phyloP scores from a whole-genome alignment of 768 basidiomycete genomes.

The Candolleomyces aberdarensis region DNA sequence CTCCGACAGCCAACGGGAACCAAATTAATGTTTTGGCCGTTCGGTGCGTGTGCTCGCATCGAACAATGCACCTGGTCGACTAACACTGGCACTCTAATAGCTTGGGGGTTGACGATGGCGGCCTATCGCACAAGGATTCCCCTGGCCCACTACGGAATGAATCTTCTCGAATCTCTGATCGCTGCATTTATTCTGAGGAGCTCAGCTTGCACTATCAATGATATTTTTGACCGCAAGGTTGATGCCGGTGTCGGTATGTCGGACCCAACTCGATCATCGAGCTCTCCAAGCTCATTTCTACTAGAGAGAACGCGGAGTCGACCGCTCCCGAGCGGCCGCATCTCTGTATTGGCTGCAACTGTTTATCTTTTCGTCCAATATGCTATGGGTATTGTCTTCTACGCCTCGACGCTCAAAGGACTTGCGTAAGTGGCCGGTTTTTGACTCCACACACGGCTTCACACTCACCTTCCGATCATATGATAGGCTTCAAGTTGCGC shows the following conservation, averaged over 20 bases:
- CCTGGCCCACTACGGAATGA: slow-evolving; percentile 23
- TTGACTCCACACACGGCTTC: too few relatives aligned
- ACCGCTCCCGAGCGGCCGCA: slow-evolving; percentile 47
- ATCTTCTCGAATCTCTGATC: slow-evolving; percentile 32
- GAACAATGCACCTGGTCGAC: neutral
- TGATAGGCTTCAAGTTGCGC: slow-evolving; percentile 36
- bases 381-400: slow-evolving; percentile 35
- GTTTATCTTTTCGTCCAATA: slow-evolving; percentile 42
- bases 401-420: slow-evolving; percentile 27
- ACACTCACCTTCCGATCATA: too few relatives aligned
- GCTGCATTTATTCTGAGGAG: slow-evolving; percentile 40
- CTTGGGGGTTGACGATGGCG: slow-evolving; percentile 52
- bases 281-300: neutral
- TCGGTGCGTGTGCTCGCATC: slow-evolving; percentile 27
- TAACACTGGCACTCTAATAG: slow-evolving; percentile 16
- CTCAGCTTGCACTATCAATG: slow-evolving; percentile 55
- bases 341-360: slow-evolving; percentile 40
- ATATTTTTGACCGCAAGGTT: slow-evolving; percentile 51
- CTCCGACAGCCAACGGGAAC: slow-evolving; percentile 43
- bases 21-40: slow-evolving; percentile 53
- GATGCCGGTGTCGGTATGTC: slow-evolving; percentile 50
- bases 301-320: slow-evolving; percentile 47
- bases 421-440: slow-evolving; percentile 28
- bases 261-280: neutral
- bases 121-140: slow-evolving; percentile 34